Percentiles rank a stretch among this genome's conserved stretches.
Conservation (phyloP, 768 basidiomycete genomes). For the Candolleomyces eurysporus region DNA sequence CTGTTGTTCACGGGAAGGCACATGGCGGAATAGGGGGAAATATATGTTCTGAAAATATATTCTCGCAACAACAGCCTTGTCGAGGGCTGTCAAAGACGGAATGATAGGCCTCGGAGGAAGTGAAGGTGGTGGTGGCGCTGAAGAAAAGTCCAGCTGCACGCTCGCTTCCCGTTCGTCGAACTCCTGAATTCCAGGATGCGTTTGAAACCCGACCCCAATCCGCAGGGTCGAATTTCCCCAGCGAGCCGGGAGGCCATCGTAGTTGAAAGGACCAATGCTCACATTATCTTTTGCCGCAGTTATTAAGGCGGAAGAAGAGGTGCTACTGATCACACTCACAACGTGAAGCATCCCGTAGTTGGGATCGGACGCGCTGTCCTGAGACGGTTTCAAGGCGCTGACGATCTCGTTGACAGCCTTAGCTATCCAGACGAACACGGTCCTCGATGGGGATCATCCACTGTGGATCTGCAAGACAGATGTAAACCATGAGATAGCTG, state of each 20-base stretch:
- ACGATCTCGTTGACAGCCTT: slow-evolving; percentile 77
- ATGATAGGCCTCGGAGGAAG: slow-evolving; percentile 60
- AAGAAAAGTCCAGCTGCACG: slow-evolving; percentile 19
- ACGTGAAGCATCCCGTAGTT: slow-evolving; percentile 63
- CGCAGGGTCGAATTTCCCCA: slow-evolving; percentile 61
- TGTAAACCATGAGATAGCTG: slow-evolving; percentile 16
- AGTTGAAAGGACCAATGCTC: slow-evolving; percentile 35
- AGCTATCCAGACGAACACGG: slow-evolving; percentile 61
- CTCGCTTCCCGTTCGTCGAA: slow-evolving; percentile 40
- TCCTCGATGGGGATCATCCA: slow-evolving; percentile 91
- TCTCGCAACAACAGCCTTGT: slow-evolving; percentile 88
- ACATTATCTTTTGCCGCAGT: slow-evolving; percentile 76
- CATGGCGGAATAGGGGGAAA: slow-evolving; percentile 81
- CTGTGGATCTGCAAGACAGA: slow-evolving; percentile 60
- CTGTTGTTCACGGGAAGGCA: slow-evolving; percentile 83
- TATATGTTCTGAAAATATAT: slow-evolving; percentile 94
- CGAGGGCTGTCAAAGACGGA: slow-evolving; percentile 87
- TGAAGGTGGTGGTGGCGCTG: slow-evolving; percentile 25
- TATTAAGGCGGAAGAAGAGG: slow-evolving; percentile 69
- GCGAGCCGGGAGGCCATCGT: slow-evolving; percentile 52
- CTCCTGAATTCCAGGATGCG: slow-evolving; percentile 67
- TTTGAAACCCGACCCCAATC: slow-evolving; percentile 57
- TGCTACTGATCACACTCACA: slow-evolving; percentile 72
- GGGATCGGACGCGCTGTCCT: slow-evolving; percentile 38
- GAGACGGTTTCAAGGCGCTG: slow-evolving; percentile 62